Conservation (phyloP, 345 rosid genomes). For the Hypericum androsaemum region DNA sequence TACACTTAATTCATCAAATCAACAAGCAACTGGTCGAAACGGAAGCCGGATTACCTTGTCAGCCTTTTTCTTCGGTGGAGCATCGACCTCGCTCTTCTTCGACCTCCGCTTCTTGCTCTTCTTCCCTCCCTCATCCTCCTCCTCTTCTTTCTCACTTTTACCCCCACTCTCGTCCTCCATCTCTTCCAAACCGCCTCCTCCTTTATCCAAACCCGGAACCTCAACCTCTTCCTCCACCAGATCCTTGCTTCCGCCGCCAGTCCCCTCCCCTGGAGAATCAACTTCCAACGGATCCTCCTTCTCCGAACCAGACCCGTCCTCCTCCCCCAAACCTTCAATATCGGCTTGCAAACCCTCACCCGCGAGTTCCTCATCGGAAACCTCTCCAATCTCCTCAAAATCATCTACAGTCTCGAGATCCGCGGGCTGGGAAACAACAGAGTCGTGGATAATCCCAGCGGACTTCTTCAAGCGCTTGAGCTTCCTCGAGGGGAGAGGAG, state of each 20-base stretch:
- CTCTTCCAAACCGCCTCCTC: constrained; percentile 15
- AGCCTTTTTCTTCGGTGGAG: constrained; percentile 31
- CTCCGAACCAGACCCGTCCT: constrained; percentile 20
- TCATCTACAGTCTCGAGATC: constrained; percentile 8
- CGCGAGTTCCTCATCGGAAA: constrained; percentile 8
- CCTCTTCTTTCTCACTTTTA: constrained; percentile 12
- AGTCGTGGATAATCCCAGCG: constrained; percentile 11
- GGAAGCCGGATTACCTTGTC: constrained; percentile 32
- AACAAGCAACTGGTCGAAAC: not conserved
- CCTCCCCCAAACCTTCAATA: constrained; percentile 21
- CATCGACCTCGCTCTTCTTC: constrained; percentile 24
- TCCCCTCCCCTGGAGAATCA: constrained; percentile 26
- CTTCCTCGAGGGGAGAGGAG: constrained; percentile 36
- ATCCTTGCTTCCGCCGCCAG: constrained; percentile 17
- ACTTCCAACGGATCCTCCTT: constrained; percentile 33
- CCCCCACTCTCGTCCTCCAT: constrained; percentile 17
- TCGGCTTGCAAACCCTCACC: constrained; percentile 25
- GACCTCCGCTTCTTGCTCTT: constrained; percentile 8
- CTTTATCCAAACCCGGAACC: constrained; percentile 3
- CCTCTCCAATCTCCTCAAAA: constrained; percentile 19
- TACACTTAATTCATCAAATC: not conserved
- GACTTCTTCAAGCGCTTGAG: constrained; percentile 64
- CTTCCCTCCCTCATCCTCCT: constrained; percentile 6
- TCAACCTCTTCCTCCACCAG: constrained; percentile 17
- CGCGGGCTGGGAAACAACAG: constrained; percentile 12